Conservation (phyloP, 2,329 filamentous ascomycete species). For the Colletotrichum orchidophilum region DNA sequence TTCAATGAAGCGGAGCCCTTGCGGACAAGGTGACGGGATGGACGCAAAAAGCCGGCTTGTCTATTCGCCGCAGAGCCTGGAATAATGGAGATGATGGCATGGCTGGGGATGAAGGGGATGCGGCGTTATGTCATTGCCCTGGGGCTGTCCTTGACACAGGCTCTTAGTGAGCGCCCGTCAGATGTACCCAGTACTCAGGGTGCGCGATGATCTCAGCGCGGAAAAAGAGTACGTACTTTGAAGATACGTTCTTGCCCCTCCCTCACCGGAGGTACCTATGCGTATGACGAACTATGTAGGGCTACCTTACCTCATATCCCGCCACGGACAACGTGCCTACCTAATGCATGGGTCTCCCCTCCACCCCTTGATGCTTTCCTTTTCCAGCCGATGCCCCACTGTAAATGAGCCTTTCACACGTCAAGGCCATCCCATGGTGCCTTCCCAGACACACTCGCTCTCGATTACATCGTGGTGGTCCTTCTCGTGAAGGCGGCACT, state of each 20-base stretch:
- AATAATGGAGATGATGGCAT: slow-evolving; percentile 31
- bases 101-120: slow-evolving; percentile 17
- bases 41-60: neutral
- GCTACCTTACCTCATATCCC: neutral
- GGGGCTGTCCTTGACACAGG: slow-evolving; percentile 17
- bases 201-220: neutral
- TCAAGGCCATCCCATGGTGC: slow-evolving; percentile 26
- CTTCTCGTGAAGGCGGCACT: slow-evolving; percentile 26
- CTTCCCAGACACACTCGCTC: slow-evolving; percentile 11
- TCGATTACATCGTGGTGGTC: slow-evolving; percentile 28
- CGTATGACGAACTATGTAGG: neutral
- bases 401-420: slow-evolving; percentile 32
- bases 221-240: neutral
- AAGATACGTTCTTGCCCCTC: neutral
- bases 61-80: slow-evolving; percentile 15
- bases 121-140: slow-evolving; percentile 32
- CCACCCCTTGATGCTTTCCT: slow-evolving; percentile 29
- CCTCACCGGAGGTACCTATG: neutral
- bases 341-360: slow-evolving; percentile 29
- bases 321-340: neutral
- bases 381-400: slow-evolving; percentile 24
- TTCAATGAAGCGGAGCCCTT: slow-evolving; percentile 32
- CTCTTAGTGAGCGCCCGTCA: neutral
- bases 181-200: neutral
- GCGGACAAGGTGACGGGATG: slow-evolving; percentile 20